A percentile compares a stretch with the other conserved stretches of the same genome.
These are phyloP conservation scores for Saturnispora sekii DNA, from an alignment of 805 yeast genomes.

Conservation along the genomic window DNA sequence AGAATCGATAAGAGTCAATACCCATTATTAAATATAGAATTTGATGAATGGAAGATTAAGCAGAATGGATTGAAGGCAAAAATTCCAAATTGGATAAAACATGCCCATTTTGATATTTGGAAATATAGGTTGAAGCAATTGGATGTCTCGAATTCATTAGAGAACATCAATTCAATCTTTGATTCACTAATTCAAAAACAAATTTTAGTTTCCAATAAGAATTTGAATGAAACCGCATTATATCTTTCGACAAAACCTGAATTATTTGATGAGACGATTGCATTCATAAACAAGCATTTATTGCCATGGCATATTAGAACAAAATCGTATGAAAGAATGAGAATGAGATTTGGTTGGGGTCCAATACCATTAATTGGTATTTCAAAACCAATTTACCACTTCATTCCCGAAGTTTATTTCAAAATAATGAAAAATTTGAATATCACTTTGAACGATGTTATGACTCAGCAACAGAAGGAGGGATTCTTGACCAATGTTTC, in stretches of 20 bases:
- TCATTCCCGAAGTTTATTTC: conserved; percentile 10
- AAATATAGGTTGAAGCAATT: conserved; percentile 23
- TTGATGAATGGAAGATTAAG: conserved; percentile 13
- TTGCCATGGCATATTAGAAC: conserved; percentile 18
- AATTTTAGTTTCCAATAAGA: conserved; percentile 20
- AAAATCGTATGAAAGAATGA: conserved; percentile 7
- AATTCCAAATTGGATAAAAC: conserved; percentile 20
- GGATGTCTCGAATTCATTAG: conserved; percentile 17
- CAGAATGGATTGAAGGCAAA: conserved; percentile 7
- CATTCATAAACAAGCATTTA: conserved; percentile 21
- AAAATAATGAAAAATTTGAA: conserved; percentile 15
- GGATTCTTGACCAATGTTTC: conserved; percentile 9
- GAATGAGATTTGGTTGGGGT: conserved; percentile 10
- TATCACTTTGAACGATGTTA: conserved; percentile 7
- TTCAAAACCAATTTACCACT: conserved; percentile 6
- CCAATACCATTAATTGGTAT: conserved; percentile 6
- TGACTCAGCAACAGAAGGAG: conserved; percentile 10
- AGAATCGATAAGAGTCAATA: conserved; percentile 6
- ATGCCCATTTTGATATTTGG: conserved; percentile 23
- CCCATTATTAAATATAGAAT: conserved; percentile 1
- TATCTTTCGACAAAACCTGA: conserved; percentile 15
- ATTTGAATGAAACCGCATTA: conserved; percentile 23
- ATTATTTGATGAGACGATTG: conserved; percentile 17
- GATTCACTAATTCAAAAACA: conserved; percentile 17
- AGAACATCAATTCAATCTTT: conserved; percentile 13